phyloP scores from a whole-genome alignment of 148 eudicot species.

The Vaccinium myrtillus region DNA sequence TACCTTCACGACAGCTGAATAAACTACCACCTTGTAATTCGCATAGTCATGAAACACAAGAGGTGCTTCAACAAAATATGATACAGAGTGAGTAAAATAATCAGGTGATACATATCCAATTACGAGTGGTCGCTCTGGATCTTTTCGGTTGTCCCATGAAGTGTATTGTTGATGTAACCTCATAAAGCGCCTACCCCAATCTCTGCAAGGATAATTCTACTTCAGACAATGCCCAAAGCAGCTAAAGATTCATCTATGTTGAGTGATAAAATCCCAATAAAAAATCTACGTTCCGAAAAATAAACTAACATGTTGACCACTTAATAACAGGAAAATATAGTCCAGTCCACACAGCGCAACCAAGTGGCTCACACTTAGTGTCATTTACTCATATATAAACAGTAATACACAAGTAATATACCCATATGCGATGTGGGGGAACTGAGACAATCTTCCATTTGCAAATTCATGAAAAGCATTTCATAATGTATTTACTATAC shows the following conservation, averaged over 20 bases:
- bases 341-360: background rate
- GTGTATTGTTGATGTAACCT: slow-evolving; percentile 79
- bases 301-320: background rate
- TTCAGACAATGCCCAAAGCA: slow-evolving; percentile 13
- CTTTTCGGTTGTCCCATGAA: slow-evolving; percentile 90
- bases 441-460: background rate
- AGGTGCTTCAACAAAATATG: slow-evolving; percentile 96
- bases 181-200: slow-evolving; percentile 93
- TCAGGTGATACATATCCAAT: slow-evolving; percentile 98
- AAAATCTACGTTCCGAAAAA: background rate
- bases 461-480: background rate
- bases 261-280: background rate
- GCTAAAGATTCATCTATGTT: background rate
- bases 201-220: slow-evolving; percentile 56
- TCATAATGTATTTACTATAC: background rate
- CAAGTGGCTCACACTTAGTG: background rate
- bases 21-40: slow-evolving; percentile 81
- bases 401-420: background rate
- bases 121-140: slow-evolving; percentile 77
- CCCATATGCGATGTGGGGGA: background rate
- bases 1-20: slow-evolving; percentile 99
- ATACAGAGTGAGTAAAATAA: slow-evolving; percentile 98
- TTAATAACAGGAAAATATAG: background rate
- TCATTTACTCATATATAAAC: background rate
- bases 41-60: slow-evolving; percentile 72